phyloP scores from a whole-genome alignment of 1,139 yeast genomes.

The Hansenula lynferdii region DNA sequence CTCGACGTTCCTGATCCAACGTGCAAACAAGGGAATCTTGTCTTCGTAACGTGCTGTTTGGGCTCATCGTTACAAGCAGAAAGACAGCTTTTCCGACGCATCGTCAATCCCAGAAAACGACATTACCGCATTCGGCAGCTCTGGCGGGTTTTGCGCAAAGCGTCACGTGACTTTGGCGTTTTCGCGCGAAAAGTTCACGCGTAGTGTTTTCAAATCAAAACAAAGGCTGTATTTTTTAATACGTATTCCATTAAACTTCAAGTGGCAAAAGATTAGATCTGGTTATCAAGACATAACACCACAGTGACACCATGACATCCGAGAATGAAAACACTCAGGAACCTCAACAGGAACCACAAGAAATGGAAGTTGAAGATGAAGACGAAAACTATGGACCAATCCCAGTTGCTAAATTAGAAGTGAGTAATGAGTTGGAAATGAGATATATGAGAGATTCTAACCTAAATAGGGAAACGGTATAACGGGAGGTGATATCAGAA shows the following conservation, averaged over 20 bases:
- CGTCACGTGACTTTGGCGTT: conserved; percentile 8
- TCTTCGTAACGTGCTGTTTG: too few relatives aligned
- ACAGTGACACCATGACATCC: not conserved
- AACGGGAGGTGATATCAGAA: conserved; percentile 70
- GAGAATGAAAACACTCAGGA: conserved; percentile 13
- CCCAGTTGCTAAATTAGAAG: conserved; percentile 35
- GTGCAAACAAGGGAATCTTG: too few relatives aligned
- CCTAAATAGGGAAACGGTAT: conserved; percentile 73
- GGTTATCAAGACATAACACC: not conserved
- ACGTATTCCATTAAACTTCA: not conserved
- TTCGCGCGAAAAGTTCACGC: conserved; percentile 8
- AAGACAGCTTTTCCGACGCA: not conserved
- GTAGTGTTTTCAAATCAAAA: conserved; percentile 7
- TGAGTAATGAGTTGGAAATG: conserved; percentile 11
- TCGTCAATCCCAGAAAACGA: not conserved
- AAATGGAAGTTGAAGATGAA: conserved; percentile 28
- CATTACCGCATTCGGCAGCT: not conserved
- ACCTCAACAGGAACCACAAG: conserved; percentile 4
- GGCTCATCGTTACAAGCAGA: too few relatives aligned
- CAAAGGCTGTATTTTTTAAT: conserved; percentile 3
- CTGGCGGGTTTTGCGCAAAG: not conserved
- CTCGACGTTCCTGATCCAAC: too few relatives aligned
- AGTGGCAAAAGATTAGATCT: not conserved
- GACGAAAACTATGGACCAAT: conserved; percentile 44
- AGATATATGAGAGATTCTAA: not conserved